phyloP scores from a whole-genome alignment of 2,329 filamentous ascomycete genomes.

The Hypoxylon sp. region DNA sequence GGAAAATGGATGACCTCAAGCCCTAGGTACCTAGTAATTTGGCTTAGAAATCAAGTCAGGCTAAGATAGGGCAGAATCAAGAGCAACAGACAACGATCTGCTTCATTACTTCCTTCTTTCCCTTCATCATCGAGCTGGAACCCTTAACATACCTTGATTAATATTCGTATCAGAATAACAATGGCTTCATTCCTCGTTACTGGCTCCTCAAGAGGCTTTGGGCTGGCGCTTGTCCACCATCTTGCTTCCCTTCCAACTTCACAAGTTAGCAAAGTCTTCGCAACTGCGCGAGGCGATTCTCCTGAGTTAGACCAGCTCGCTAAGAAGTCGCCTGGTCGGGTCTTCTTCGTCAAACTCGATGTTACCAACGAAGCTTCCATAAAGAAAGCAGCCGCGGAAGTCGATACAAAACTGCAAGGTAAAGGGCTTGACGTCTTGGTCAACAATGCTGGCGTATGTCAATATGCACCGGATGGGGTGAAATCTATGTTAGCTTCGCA shows the following conservation, averaged over 20 bases:
- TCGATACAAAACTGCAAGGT: constrained; percentile 55
- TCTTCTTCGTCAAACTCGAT: constrained; percentile 58
- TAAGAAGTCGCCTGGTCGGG: constrained; percentile 54
- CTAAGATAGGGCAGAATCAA: too few relatives aligned
- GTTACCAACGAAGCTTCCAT: constrained; percentile 56
- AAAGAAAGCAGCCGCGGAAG: constrained; percentile 53
- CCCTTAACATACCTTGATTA: too few relatives aligned
- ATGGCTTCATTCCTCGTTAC: constrained; percentile 59
- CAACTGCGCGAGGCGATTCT: constrained; percentile 57
- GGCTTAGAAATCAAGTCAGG: too few relatives aligned
- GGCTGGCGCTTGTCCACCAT: constrained; percentile 54
- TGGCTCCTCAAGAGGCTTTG: constrained; percentile 56
- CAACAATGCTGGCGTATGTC: constrained; percentile 58
- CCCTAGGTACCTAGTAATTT: too few relatives aligned
- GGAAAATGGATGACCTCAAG: too few relatives aligned
- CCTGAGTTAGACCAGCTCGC: constrained; percentile 56
- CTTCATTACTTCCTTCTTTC: too few relatives aligned
- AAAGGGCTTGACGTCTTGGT: constrained; percentile 63
- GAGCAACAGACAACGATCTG: too few relatives aligned
- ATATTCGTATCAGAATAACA: too few relatives aligned
- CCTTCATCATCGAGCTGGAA: too few relatives aligned
- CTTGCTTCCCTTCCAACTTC: constrained; percentile 43
- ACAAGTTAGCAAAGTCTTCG: constrained; percentile 58
- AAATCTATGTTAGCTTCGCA: constrained; percentile 26
- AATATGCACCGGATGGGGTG: constrained; percentile 31